Conservation (phyloP, 345 rosid genomes). For the Excoecaria agallocha region DNA sequence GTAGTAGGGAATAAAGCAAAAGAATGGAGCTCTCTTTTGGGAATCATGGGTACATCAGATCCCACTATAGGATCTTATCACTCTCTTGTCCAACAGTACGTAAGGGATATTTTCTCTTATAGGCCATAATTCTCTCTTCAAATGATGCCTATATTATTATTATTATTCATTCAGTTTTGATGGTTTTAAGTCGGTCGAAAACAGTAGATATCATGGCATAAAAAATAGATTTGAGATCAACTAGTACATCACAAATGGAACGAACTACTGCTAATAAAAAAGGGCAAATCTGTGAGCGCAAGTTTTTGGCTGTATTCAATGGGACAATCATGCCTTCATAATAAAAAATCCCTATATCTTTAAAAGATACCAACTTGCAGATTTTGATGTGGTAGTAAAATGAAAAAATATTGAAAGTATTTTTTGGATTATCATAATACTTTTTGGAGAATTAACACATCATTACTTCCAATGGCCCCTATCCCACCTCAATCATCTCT, state of each 20-base stretch:
- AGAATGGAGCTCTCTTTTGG: background rate
- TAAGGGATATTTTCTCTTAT: too few species aligned
- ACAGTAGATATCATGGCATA: background rate
- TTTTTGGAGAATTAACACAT: slow-evolving; percentile 3
- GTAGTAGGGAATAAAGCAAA: background rate
- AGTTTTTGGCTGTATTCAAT: background rate
- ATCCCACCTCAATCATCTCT: background rate
- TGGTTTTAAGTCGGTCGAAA: too few species aligned
- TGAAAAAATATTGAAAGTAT: slow-evolving; percentile 2
- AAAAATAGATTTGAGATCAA: background rate
- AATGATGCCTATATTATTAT: too few species aligned
- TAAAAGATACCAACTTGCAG: background rate
- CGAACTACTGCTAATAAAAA: background rate
- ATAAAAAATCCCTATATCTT: background rate
- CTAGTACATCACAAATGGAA: background rate
- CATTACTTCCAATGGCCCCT: slow-evolving; percentile 5
- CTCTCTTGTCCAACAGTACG: too few species aligned
- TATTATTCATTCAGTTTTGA: too few species aligned
- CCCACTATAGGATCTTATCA: background rate
- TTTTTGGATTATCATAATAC: background rate
- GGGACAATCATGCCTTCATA: background rate
- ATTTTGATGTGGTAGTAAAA: slow-evolving; percentile 12
- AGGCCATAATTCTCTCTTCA: too few species aligned
- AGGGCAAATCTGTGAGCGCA: background rate
- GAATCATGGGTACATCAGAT: background rate